These are phyloP conservation scores for Periconia sp. DNA, from an alignment of 2,329 filamentous ascomycete species.

Conservation along the genomic window DNA sequence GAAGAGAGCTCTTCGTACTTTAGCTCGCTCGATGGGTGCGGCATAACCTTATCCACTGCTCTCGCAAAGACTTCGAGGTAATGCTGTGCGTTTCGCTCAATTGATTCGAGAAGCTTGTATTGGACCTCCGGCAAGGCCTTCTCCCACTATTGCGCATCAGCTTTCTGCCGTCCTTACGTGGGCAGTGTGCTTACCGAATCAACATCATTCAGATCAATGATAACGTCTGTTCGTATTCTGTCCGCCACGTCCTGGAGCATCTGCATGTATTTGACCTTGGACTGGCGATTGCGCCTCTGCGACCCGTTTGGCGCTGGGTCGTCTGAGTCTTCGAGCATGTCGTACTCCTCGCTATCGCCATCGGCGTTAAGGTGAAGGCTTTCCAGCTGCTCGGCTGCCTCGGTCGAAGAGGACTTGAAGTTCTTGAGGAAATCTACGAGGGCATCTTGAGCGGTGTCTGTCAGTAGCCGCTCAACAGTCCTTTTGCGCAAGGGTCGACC, in stretches of 20 bases:
- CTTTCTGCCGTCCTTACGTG: background rate
- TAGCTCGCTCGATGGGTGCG: conserved; percentile 75
- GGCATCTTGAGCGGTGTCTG: conserved; percentile 61
- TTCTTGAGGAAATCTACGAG: conserved; percentile 87
- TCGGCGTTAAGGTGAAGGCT: conserved; percentile 87
- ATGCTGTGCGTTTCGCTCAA: conserved; percentile 90
- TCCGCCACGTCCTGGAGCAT: conserved; percentile 88
- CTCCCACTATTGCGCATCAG: conserved; percentile 70
- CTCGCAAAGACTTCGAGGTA: conserved; percentile 91
- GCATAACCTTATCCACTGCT: conserved; percentile 87
- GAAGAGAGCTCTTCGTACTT: conserved; percentile 61
- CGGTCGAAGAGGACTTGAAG: conserved; percentile 80
- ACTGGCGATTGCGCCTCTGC: conserved; percentile 47
- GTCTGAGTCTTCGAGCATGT: conserved; percentile 86
- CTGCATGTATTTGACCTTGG: conserved; percentile 86
- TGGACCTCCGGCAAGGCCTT: conserved; percentile 66
- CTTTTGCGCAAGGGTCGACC: conserved; percentile 41
- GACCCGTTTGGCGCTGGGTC: conserved; percentile 58
- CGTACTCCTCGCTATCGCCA: conserved; percentile 86
- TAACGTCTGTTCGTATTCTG: conserved; percentile 75
- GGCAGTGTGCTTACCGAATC: conserved; percentile 62
- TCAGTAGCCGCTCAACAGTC: conserved; percentile 33
- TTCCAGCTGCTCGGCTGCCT: conserved; percentile 81
- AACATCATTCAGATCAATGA: conserved; percentile 90
- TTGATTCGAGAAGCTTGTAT: conserved; percentile 77